Evolutionary conservation across 495 filamentous ascomycete species (phyloP), one percentile per base, ranked within the genome.

Genomic region (Aspergillus coremiiformis): DNA sequence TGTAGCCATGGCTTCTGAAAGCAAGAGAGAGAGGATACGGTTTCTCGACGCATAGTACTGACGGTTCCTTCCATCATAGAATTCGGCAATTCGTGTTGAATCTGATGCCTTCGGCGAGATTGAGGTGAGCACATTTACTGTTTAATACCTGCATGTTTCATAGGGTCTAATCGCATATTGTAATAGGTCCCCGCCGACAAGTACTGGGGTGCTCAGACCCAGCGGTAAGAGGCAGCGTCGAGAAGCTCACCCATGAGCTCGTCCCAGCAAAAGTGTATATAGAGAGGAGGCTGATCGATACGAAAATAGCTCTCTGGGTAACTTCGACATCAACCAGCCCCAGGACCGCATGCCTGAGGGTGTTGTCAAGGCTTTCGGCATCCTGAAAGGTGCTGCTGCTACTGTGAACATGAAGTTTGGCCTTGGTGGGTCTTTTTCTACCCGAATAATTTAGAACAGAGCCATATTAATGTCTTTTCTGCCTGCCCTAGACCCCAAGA

Each of bases 141-240:
- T 46, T 22, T 21, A 45, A 15, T 19, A 23, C 32, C 41, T 26
- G 19, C 21, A 42, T 27, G 22, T 22, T 24, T n/a, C 24, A 49
- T 46, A 56, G n/a, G 15, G 52, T 48, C 62, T 68, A 51, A 71
- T 39, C 42, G 22, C 20, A 44, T 47, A 29, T 51, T 21, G 46
- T 37, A 44, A 23, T 76, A 90, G 76, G 94, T 98, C 53, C 80
- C 87, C 37, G 79, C 82, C 47, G 89, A 93, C 84, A 94, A 87
- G 78, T 98, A 98, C 80, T 98, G 94, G 93, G 93, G 93, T 66
- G 93, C 93, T 44, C 93, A 98, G 75, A 98, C 93, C 54, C 87
- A 98, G 80, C 84, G 93, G 71, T 81, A 78, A 65, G 77, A 50
- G 17, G 22, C 37, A 20, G 1, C 15, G 8, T 21, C 17, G 19